A percentile compares a stretch with the other conserved stretches of the same genome.
Evolutionary conservation across 1,284 basidiomycete genomes (phyloP).

Genomic region (Mrakiaceae sp.): DNA sequence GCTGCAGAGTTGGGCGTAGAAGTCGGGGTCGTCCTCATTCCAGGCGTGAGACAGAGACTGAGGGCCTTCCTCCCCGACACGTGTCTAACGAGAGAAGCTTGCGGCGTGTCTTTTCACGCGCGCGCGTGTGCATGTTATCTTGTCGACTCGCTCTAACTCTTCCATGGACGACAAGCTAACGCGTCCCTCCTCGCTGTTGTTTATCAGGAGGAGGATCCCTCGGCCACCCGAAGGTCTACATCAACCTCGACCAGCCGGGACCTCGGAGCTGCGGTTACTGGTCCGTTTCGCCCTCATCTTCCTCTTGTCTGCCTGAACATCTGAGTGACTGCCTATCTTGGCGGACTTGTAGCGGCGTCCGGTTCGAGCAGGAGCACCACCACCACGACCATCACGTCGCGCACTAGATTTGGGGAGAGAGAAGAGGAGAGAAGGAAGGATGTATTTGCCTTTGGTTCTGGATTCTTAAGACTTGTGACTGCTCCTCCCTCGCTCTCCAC

Average conservation of each 20-base stretch:
- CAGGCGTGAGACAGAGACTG: no score
- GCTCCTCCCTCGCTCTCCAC: no score
- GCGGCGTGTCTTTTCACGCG: background rate
- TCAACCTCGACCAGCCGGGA: slow-evolving; percentile 57
- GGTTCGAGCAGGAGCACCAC: slow-evolving; percentile 57
- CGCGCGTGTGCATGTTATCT: background rate
- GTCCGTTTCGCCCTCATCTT: slow-evolving; percentile 40
- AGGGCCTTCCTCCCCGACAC: background rate
- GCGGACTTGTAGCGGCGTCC: slow-evolving; percentile 52
- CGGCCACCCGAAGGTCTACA: slow-evolving; percentile 92
- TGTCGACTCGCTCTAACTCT: no score
- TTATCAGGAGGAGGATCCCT: slow-evolving; percentile 77
- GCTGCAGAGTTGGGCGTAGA: no score
- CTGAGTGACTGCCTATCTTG: slow-evolving; percentile 9
- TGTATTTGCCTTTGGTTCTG: no score
- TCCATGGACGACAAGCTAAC: background rate
- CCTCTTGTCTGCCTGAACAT: background rate
- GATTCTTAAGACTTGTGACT: no score
- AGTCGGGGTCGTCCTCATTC: no score
- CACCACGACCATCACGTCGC: slow-evolving; percentile 36
- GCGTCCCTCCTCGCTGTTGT: background rate
- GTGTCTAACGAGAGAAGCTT: background rate
- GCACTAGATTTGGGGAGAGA: background rate
- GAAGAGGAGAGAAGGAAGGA: background rate
- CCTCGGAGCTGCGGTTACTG: slow-evolving; percentile 52